phyloP scores from a whole-genome alignment of 169 alveolate genomes.

The Plasmodium billcollinsi region DNA sequence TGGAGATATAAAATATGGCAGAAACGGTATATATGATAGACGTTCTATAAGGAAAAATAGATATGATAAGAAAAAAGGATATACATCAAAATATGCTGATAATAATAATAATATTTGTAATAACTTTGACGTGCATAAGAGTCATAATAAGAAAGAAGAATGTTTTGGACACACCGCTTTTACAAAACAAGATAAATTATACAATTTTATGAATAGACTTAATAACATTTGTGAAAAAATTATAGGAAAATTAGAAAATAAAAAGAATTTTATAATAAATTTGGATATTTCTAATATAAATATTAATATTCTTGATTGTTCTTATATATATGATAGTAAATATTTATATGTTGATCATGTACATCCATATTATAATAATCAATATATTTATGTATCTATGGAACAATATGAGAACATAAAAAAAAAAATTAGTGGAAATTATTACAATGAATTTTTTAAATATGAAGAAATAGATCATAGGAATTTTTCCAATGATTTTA shows the following conservation, averaged over 20 bases:
- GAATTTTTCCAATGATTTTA: constrained; percentile 27
- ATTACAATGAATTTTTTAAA: constrained; percentile 5
- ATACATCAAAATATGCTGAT: neutral
- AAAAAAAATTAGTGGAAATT: constrained; percentile 10
- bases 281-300: constrained; percentile 50
- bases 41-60: neutral
- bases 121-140: too few species aligned
- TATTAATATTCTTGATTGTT: constrained; percentile 47
- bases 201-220: constrained; percentile 22
- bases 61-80: neutral
- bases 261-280: constrained; percentile 26
- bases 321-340: constrained; percentile 63
- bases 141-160: too few species aligned
- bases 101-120: neutral
- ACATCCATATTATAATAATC: constrained; percentile 63
- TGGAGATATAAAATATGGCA: neutral
- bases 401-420: constrained; percentile 53
- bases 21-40: too few species aligned
- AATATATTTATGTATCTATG: constrained; percentile 43
- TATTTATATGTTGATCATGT: constrained; percentile 35
- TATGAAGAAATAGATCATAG: constrained; percentile 23
- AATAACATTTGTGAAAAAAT: constrained; percentile 26
- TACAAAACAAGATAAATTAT: neutral
- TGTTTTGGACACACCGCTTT: neutral
- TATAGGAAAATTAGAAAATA: constrained; percentile 28